Base-by-base conservation (phyloP, 257 asterid genomes). In the Solanum dulcamara region DNA sequence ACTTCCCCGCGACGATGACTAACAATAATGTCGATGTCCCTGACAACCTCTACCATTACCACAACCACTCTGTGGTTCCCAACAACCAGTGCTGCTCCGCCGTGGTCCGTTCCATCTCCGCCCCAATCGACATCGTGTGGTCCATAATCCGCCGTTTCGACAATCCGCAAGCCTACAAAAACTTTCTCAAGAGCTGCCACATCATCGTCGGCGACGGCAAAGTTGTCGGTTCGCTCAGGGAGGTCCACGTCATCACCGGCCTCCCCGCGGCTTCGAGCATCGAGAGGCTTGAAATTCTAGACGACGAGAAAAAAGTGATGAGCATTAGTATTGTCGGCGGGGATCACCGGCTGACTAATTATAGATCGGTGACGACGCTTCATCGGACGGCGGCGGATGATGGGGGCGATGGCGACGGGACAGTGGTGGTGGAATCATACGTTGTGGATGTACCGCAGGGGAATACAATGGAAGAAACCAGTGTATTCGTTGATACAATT, bases 391-490 rank as follows among this genome's bases (percentile, higher is more conserved):
- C 80, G 1, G 59, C 38, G 14, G 89, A 83, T 8, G 84, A 77
- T 2, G 82, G 60, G 6, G 26, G 77, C 24, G 77, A 67, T 1
- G 51, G 89, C 0, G 79, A 37, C 0, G 7, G 85, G 9, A 93
- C 98, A 74, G 91, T 94, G 87, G 96, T 94, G 79, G 95, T 94
- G 81, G 98, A 95, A 22, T 95, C 98, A n/a, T 95, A 94, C 55
- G 96, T 92, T 67, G 98, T 95, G 66, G 98, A 95, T 71, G 88
- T 93, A 18, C 98, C 98, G 28, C 90, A 28, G 70, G 98, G 95
- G 88, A 95, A 95, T 72, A 94, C 98, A 0, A 86, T 60, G 48
- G 98, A 95, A 12, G 98, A 95, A 32, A 95, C 98, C 20, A 87
- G 91, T 35, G 92, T 91, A 2, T 95, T 95, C 80, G 94, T 89